phyloP scores from a whole-genome alignment of 345 rosid species.

The Salix caprea region DNA sequence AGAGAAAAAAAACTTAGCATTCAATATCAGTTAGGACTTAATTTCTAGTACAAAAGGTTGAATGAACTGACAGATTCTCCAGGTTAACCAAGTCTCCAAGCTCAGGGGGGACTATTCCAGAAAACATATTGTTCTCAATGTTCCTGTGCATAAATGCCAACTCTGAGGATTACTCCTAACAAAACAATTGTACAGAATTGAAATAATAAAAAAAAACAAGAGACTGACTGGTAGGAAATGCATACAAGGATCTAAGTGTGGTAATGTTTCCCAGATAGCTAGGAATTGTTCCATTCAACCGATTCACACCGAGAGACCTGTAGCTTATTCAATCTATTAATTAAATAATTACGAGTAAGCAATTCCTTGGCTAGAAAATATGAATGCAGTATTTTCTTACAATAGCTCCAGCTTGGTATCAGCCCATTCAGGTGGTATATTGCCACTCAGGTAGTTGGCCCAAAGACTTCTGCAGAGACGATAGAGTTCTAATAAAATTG shows the following conservation, averaged over 20 bases:
- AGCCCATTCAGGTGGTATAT: constrained; percentile 15
- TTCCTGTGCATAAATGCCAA: too few relatives aligned
- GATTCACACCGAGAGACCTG: constrained; percentile 6
- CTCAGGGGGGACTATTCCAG: too few relatives aligned
- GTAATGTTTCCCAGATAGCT: constrained; percentile 2
- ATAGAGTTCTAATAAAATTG: not conserved
- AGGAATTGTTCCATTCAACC: constrained; percentile 7
- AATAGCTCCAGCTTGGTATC: constrained; percentile 3
- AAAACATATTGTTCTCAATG: too few relatives aligned
- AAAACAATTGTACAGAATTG: too few relatives aligned
- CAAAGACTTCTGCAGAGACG: not conserved
- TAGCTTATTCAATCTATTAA: not conserved
- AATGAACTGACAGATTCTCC: too few relatives aligned
- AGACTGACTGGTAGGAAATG: not conserved
- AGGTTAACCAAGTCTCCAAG: too few relatives aligned
- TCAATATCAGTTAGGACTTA: too few relatives aligned
- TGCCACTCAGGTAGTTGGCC: constrained; percentile 13
- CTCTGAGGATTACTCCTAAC: too few relatives aligned
- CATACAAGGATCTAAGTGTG: constrained; percentile 38
- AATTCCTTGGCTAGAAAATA: not conserved
- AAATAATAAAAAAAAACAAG: not conserved
- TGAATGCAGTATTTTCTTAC: constrained; percentile 1
- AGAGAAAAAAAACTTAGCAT: too few relatives aligned
- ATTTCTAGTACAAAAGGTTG: too few relatives aligned
- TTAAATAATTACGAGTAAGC: not conserved